Evolutionary conservation across 176 grass and related monocot species (phyloP).

Genomic region (barley (Hordeum vulgare)): DNA sequence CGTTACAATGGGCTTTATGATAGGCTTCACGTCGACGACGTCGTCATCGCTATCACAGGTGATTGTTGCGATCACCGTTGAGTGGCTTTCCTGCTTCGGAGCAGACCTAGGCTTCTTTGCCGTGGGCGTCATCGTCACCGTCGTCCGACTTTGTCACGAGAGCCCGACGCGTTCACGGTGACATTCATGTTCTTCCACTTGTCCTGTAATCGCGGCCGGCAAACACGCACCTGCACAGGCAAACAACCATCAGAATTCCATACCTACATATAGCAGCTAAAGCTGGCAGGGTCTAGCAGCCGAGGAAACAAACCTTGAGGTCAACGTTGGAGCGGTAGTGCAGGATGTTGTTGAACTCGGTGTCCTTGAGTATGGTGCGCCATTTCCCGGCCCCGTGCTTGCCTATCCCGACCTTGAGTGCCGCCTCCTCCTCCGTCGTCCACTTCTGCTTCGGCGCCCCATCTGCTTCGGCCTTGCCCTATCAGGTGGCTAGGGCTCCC

Average conservation of each 20-base stretch:
- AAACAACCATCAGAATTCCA: not conserved
- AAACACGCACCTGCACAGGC: not conserved
- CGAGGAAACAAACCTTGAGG: slow-evolving; percentile 42
- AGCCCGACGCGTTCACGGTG: slow-evolving; percentile 39
- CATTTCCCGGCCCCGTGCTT: slow-evolving; percentile 87
- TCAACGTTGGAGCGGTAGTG: slow-evolving; percentile 75
- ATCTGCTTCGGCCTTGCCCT: slow-evolving; percentile 16
- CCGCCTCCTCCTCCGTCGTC: slow-evolving; percentile 84
- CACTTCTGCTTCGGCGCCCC: slow-evolving; percentile 94
- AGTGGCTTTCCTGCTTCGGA: slow-evolving; percentile 39
- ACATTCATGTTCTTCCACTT: slow-evolving; percentile 96
- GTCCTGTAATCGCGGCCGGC: slow-evolving; percentile 46
- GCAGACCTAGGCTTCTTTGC: slow-evolving; percentile 32
- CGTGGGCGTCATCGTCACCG: not conserved
- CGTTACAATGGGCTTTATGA: slow-evolving; percentile 26
- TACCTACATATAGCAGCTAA: not conserved
- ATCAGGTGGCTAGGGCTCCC: not conserved
- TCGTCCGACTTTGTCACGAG: slow-evolving; percentile 52
- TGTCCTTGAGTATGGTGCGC: slow-evolving; percentile 81
- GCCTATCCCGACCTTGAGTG: slow-evolving; percentile 74
- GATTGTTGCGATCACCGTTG: not conserved
- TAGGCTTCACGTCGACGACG: slow-evolving; percentile 22
- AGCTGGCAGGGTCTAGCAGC: not conserved
- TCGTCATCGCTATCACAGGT: slow-evolving; percentile 50
- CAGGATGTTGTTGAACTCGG: slow-evolving; percentile 53